Percentiles rank a stretch among this genome's conserved stretches.
These are phyloP conservation scores for Solanum chilense DNA, from an alignment of 257 asterid genomes.

Conservation along the genomic window DNA sequence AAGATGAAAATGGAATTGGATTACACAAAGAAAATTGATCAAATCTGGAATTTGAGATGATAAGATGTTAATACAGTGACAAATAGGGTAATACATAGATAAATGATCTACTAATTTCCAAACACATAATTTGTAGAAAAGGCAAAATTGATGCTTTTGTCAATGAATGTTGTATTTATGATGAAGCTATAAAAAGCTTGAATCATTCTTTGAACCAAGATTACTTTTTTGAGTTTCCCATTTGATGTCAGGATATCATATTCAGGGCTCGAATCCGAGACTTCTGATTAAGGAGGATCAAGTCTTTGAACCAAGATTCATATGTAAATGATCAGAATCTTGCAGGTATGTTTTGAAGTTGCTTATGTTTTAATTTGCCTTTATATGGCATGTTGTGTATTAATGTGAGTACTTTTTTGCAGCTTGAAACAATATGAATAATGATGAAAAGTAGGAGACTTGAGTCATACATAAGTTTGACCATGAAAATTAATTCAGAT, in stretches of 20 bases:
- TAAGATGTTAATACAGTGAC: not conserved
- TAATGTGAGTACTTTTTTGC: not conserved
- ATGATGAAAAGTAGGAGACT: not conserved
- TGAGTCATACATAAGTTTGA: not conserved
- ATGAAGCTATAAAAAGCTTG: not conserved
- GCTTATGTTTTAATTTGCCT: not conserved
- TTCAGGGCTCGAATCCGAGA: too few relatives aligned
- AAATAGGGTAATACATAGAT: slow-evolving; percentile 25
- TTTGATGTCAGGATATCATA: too few relatives aligned
- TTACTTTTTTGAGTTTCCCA: too few relatives aligned
- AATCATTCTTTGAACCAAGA: slow-evolving; percentile 10
- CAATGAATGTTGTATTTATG: not conserved
- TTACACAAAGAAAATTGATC: not conserved
- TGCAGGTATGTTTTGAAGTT: not conserved
- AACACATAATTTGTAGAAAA: slow-evolving; percentile 2
- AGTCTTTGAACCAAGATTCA: not conserved
- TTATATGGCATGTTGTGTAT: not conserved
- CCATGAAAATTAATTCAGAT: not conserved
- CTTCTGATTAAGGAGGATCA: not conserved
- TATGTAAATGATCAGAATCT: not conserved
- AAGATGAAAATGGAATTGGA: not conserved
- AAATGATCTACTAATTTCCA: not conserved
- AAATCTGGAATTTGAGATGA: not conserved
- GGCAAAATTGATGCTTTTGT: not conserved
- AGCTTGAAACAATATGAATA: not conserved